These are phyloP conservation scores for Prunella vulgaris DNA, from an alignment of 257 asterid species.

Conservation along the genomic window DNA sequence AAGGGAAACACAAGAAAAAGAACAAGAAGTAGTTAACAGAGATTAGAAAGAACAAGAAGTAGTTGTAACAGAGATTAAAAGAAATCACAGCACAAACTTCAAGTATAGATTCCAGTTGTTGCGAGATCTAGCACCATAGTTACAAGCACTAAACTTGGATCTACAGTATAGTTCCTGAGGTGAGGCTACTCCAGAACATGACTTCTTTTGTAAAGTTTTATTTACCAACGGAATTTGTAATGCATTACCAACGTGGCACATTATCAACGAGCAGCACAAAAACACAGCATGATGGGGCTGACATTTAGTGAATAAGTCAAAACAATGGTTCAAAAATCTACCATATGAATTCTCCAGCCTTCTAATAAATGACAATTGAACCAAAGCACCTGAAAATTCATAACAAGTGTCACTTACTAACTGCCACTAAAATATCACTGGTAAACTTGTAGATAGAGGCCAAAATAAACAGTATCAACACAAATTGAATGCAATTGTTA, in stretches of 20 bases:
- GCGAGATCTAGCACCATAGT: neutral
- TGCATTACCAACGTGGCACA: conserved; percentile 2
- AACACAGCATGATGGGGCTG: neutral
- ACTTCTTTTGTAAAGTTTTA: neutral
- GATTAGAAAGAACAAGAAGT: neutral
- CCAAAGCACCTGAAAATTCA: conserved; percentile 57
- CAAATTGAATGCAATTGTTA: neutral
- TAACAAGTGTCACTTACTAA: conserved; percentile 1
- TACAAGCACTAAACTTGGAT: neutral
- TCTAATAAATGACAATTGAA: conserved; percentile 62
- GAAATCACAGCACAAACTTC: neutral
- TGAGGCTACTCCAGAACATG: neutral
- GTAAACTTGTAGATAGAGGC: neutral
- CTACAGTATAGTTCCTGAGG: neutral
- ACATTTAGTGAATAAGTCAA: neutral
- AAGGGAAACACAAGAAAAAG: neutral
- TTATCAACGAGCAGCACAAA: neutral
- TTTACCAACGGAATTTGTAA: neutral
- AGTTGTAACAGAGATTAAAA: neutral
- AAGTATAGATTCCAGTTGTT: neutral
- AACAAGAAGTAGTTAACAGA: neutral
- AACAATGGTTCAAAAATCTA: conserved; percentile 29
- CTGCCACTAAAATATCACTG: neutral
- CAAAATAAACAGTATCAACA: neutral
- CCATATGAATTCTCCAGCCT: conserved; percentile 78